Evolutionary conservation across 2,329 filamentous ascomycete genomes (phyloP), one percentile per base, ranked within the genome.

Genomic region (Apiospora rasikravindrae): DNA sequence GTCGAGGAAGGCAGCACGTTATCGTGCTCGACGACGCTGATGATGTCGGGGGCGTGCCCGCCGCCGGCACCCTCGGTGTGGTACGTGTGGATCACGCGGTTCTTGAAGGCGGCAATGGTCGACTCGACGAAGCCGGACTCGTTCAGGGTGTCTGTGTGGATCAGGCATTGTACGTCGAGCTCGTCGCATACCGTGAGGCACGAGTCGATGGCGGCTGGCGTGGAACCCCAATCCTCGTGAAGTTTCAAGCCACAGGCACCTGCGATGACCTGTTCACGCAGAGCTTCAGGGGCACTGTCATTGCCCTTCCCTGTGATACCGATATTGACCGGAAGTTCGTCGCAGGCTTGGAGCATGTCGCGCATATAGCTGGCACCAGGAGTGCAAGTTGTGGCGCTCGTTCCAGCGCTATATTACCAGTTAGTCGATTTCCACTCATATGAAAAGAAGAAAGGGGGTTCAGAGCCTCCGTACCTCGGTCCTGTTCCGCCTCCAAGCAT

Each of bases 101-200:
- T 87, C 81, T 94, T 94, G 87, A 98, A 93, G 3, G 95, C 91
- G n/a, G 86, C 89, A 74, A 98, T 90, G 2, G 95, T 98, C 73
- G 94, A 92, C 81, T 98, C 96, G 69, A 98, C 96, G 79, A 98
- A 98, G n/a, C 96, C 96, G 24, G 94, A 96, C 82, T 98, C 96
- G 82, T 98, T 98, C 73, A 98, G 89, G 0, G 96, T 98, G 82
- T 98, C 96, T 0, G 95, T 98, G 81, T 98, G 96, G 77, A 98
- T 97, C 75, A 98, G 90, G 75, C 94, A 97, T 82, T 98, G 96
- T 37, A 98, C 90, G 79, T 98, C 96, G 71, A 94, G 89, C 80
- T 97, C 93, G 78, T 98, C 96, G 81, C 95, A 98, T 61, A 98
- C 93, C 0, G 84, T 84, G 14, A 97, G 88, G 78, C 96, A 98